phyloP scores from a whole-genome alignment of 2,329 filamentous ascomycete genomes.

The Colletotrichum neosansevieriae region DNA sequence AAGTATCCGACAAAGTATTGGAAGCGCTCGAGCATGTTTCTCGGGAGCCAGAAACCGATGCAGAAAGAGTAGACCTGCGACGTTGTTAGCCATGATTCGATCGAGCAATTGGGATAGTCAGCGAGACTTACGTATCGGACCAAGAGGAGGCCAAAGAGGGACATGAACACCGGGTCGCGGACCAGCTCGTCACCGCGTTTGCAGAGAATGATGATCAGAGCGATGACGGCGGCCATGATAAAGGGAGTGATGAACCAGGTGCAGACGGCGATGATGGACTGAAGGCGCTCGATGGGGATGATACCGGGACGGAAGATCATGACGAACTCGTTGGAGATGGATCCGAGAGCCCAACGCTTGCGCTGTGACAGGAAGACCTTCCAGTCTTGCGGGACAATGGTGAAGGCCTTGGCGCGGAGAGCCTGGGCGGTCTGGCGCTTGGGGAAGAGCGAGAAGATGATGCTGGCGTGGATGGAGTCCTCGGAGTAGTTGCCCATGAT shows the following conservation, averaged over 20 bases:
- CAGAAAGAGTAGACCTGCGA: slow-evolving; percentile 55
- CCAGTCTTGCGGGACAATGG: slow-evolving; percentile 58
- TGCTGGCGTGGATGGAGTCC: slow-evolving; percentile 62
- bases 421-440: slow-evolving; percentile 59
- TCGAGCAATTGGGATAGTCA: neutral
- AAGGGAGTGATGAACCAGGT: slow-evolving; percentile 61
- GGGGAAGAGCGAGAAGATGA: slow-evolving; percentile 60
- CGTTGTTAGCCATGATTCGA: slow-evolving; percentile 19
- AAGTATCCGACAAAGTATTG: slow-evolving; percentile 56
- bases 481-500: slow-evolving; percentile 63
- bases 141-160: slow-evolving; percentile 52
- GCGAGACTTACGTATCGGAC: slow-evolving; percentile 54
- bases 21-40: slow-evolving; percentile 52
- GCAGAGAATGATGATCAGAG: slow-evolving; percentile 52
- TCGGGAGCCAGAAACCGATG: slow-evolving; percentile 56
- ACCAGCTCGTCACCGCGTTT: slow-evolving; percentile 50
- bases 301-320: slow-evolving; percentile 59
- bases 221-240: slow-evolving; percentile 55
- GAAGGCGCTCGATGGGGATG: slow-evolving; percentile 57
- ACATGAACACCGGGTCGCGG: slow-evolving; percentile 51
- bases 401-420: slow-evolving; percentile 59
- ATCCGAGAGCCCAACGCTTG: slow-evolving; percentile 62
- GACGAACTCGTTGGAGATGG: slow-evolving; percentile 62
- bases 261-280: slow-evolving; percentile 59
- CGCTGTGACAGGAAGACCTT: slow-evolving; percentile 62